Percentiles rank a stretch among this genome's conserved stretches.
Evolutionary conservation across 139 green algal genomes (phyloP).

Genomic region (Monoraphidium neglectum): DNA sequence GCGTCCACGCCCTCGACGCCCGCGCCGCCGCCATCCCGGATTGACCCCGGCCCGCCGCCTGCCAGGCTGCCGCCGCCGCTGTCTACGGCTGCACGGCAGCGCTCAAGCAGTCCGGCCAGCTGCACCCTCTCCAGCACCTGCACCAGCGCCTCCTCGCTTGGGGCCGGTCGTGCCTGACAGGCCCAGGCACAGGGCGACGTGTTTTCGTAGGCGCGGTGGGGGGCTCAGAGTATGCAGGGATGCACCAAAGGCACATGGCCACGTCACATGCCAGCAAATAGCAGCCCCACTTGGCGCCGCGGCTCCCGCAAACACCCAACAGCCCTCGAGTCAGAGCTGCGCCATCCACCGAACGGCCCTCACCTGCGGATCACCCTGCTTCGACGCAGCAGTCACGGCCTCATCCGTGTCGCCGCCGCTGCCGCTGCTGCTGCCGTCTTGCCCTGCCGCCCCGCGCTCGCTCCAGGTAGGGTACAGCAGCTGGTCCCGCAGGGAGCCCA

Average conservation of each 20-base stretch:
- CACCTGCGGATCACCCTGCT: too few relatives aligned
- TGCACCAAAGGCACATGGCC: background rate
- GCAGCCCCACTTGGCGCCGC: too few relatives aligned
- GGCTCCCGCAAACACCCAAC: background rate
- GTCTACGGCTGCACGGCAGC: slow-evolving; percentile 28
- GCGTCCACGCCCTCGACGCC: background rate
- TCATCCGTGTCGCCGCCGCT: slow-evolving; percentile 21
- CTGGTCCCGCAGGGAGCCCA: slow-evolving; percentile 90
- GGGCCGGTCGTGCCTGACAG: slow-evolving; percentile 33
- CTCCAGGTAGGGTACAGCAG: slow-evolving; percentile 33
- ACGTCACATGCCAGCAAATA: too few relatives aligned
- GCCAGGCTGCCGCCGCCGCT: slow-evolving; percentile 6
- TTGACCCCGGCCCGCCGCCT: background rate
- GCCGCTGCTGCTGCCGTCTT: slow-evolving; percentile 15
- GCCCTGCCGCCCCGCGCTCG: background rate
- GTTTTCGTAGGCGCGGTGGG: background rate
- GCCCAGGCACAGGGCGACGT: background rate
- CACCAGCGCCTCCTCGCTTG: slow-evolving; percentile 70
- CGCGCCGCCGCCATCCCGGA: background rate
- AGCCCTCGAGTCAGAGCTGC: too few relatives aligned
- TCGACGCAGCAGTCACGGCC: background rate
- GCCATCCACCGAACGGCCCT: too few relatives aligned
- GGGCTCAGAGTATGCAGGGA: background rate
- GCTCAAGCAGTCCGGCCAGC: slow-evolving; percentile 57
- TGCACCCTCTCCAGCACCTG: slow-evolving; percentile 63